phyloP scores from a whole-genome alignment of 768 basidiomycete species.

The Daedaleopsis nitida region DNA sequence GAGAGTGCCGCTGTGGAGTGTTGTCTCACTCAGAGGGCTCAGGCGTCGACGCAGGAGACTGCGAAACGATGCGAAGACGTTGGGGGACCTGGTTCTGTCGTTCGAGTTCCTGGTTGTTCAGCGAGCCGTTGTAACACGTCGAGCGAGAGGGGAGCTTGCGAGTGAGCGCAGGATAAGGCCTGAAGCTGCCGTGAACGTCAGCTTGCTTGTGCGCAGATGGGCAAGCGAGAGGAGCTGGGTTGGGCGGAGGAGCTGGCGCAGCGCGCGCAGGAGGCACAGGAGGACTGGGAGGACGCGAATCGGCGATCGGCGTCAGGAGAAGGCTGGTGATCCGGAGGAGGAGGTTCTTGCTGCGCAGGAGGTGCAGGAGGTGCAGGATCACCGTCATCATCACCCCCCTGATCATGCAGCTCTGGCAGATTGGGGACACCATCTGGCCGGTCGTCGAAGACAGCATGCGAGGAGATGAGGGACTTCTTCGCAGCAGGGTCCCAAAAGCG shows the following conservation, averaged over 20 bases:
- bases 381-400: conserved; percentile 12
- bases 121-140: conserved; percentile 1
- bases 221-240: background rate
- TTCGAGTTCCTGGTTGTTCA: conserved; percentile 4
- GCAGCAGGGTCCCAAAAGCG: too few species aligned
- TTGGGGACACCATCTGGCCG: conserved; percentile 1
- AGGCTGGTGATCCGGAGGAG: background rate
- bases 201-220: conserved; percentile 4
- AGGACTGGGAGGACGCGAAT: background rate
- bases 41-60: conserved; percentile 4
- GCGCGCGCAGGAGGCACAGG: conserved; percentile 3
- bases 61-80: background rate
- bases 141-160: conserved; percentile 9
- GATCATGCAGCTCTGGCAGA: conserved; percentile 13
- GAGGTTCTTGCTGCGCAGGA: background rate
- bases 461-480: too few species aligned
- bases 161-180: conserved; percentile 3
- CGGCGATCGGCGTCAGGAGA: background rate
- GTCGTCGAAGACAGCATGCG: too few species aligned
- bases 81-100: background rate
- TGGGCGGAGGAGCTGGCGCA: conserved; percentile 1
- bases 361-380: conserved; percentile 15
- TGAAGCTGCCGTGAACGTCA: conserved; percentile 4
- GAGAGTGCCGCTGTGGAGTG: conserved; percentile 6
- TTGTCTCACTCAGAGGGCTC: conserved; percentile 1